These are phyloP conservation scores for Eucalyptus albens DNA, from an alignment of 345 rosid species.

Conservation along the genomic window DNA sequence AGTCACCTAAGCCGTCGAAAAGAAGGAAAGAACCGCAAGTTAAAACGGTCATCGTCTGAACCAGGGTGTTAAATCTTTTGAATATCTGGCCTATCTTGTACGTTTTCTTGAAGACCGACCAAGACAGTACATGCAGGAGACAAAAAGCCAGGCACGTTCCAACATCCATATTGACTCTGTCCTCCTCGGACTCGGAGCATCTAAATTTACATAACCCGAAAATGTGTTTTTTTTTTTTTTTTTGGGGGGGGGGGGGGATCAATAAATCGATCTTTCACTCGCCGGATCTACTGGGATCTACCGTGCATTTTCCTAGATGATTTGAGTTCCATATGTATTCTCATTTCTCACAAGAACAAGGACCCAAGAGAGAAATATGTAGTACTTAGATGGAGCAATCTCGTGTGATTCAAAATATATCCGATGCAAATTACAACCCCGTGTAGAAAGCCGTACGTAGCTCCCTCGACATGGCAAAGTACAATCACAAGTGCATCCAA, in stretches of 20 bases:
- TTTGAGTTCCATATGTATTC: background rate
- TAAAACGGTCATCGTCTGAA: background rate
- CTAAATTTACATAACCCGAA: background rate
- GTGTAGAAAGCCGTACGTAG: background rate
- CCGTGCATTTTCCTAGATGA: background rate
- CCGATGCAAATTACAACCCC: background rate
- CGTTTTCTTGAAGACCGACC: background rate
- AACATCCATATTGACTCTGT: background rate
- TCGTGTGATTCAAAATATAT: background rate
- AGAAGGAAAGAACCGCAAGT: background rate
- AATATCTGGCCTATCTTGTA: background rate
- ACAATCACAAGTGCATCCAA: background rate
- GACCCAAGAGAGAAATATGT: background rate
- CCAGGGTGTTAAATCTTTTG: background rate
- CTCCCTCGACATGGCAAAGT: background rate
- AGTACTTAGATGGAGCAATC: background rate
- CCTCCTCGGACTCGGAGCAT: background rate
- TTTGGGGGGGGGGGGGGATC: background rate
- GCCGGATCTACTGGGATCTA: background rate
- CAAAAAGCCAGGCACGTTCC: background rate
- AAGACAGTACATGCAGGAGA: background rate
- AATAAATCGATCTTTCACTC: background rate
- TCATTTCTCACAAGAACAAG: background rate
- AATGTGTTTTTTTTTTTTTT: background rate
- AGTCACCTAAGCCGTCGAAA: background rate